Evolutionary conservation across 768 basidiomycete genomes (phyloP).

Genomic region (Leucocoprinus leucothites): DNA sequence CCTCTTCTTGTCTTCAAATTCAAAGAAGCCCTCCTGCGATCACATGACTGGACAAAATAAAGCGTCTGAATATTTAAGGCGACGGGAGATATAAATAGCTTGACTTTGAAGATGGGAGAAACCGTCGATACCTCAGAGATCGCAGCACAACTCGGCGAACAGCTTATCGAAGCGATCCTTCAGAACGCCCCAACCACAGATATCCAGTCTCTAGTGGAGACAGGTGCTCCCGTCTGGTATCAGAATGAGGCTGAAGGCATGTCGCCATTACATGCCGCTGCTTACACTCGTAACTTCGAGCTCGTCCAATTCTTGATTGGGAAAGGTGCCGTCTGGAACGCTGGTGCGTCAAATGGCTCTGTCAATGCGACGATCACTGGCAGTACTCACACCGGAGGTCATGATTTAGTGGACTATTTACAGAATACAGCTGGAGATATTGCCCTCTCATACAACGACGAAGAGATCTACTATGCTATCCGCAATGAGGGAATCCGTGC

Average conservation of each 20-base stretch:
- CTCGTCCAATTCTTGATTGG: conserved; percentile 67
- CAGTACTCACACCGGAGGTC: not conserved
- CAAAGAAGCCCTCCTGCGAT: too few relatives aligned
- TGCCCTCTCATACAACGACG: conserved; percentile 81
- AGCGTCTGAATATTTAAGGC: too few relatives aligned
- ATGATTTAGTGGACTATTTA: conserved; percentile 62
- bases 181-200: conserved; percentile 39
- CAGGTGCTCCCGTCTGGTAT: conserved; percentile 85
- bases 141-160: conserved; percentile 54
- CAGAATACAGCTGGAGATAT: conserved; percentile 88
- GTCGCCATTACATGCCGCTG: conserved; percentile 85
- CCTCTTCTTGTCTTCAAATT: too few relatives aligned
- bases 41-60: too few relatives aligned
- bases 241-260: conserved; percentile 79
- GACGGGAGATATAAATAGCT: not conserved
- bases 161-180: conserved; percentile 58
- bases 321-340: conserved; percentile 91
- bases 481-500: conserved; percentile 92
- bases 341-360: conserved; percentile 42
- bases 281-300: conserved; percentile 62
- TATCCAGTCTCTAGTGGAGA: conserved; percentile 50
- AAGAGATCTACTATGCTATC: conserved; percentile 69
- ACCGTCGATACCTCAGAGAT: conserved; percentile 34
- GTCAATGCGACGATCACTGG: not conserved
- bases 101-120: conserved; percentile 12